Percentiles rank a stretch among this genome's conserved stretches.
These are phyloP conservation scores for Sclerotinia sclerotiorum DNA, from an alignment of 2,329 filamentous ascomycete species.

Conservation along the genomic window DNA sequence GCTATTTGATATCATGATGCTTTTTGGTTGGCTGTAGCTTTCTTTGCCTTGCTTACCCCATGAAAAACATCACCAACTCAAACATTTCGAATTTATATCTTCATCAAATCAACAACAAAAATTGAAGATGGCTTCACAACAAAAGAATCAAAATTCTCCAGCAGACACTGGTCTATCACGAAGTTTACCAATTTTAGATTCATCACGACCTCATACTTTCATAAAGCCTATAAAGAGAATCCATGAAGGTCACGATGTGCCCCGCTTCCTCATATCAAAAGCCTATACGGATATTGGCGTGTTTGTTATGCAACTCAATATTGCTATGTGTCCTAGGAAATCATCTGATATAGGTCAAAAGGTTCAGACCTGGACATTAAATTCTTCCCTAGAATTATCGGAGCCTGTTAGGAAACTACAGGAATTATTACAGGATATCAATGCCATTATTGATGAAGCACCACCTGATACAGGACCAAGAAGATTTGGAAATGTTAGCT, in stretches of 20 bases:
- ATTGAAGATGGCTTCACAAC: slow-evolving; percentile 8
- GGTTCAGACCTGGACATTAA: slow-evolving; percentile 53
- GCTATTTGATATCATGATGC: slow-evolving; percentile 9
- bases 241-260: slow-evolving; percentile 78
- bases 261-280: slow-evolving; percentile 73
- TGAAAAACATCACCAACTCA: not conserved
- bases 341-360: slow-evolving; percentile 42
- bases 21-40: not conserved
- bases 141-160: not conserved
- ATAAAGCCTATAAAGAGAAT: slow-evolving; percentile 74
- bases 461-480: slow-evolving; percentile 84
- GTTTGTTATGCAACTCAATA: slow-evolving; percentile 88
- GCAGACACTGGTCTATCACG: not conserved
- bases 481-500: slow-evolving; percentile 89
- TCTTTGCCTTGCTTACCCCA: not conserved
- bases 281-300: slow-evolving; percentile 85
- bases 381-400: slow-evolving; percentile 45
- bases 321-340: slow-evolving; percentile 74
- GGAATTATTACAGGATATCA: slow-evolving; percentile 63
- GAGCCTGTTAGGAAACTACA: slow-evolving; percentile 61
- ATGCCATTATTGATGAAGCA: slow-evolving; percentile 68
- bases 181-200: slow-evolving; percentile 46
- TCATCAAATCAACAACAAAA: not conserved
- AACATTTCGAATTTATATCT: slow-evolving; percentile 12
- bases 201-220: slow-evolving; percentile 56